These are phyloP conservation scores for Eremochloa ophiuroides DNA, from an alignment of 176 grass and related monocot genomes.

Conservation along the genomic window DNA sequence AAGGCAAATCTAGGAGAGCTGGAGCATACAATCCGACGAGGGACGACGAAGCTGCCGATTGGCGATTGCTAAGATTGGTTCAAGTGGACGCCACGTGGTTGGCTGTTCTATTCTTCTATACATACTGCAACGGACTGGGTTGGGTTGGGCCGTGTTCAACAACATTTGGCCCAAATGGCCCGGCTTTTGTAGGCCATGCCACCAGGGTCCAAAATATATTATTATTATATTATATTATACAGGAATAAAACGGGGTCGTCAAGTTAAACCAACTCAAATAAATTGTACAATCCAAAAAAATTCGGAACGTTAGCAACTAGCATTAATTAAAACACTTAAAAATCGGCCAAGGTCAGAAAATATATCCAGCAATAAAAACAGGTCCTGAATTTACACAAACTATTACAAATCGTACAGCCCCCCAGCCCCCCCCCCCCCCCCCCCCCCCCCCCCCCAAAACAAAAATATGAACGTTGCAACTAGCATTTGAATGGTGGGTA, in stretches of 20 bases:
- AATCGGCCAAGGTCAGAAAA: neutral
- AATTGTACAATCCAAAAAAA: neutral
- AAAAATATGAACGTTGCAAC: neutral
- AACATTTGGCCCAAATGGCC: neutral
- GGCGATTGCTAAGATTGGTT: slow-evolving; percentile 7
- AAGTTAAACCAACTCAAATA: neutral
- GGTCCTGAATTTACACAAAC: neutral
- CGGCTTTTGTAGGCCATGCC: neutral
- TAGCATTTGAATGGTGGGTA: neutral
- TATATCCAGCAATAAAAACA: neutral
- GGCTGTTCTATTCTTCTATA: no score
- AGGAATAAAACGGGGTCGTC: neutral
- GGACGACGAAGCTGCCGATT: neutral
- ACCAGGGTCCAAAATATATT: neutral
- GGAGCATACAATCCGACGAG: neutral
- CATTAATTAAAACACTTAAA: neutral
- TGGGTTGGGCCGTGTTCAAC: neutral
- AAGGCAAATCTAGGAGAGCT: neutral
- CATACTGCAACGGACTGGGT: neutral
- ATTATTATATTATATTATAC: no score
- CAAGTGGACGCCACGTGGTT: slow-evolving; percentile 1
- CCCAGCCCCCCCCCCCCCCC: no score
- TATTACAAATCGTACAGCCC: neutral
- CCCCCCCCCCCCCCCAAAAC: no score
- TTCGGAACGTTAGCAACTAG: neutral